Conservation (phyloP, 2,329 filamentous ascomycete genomes). For the Elsinoe perseae region DNA sequence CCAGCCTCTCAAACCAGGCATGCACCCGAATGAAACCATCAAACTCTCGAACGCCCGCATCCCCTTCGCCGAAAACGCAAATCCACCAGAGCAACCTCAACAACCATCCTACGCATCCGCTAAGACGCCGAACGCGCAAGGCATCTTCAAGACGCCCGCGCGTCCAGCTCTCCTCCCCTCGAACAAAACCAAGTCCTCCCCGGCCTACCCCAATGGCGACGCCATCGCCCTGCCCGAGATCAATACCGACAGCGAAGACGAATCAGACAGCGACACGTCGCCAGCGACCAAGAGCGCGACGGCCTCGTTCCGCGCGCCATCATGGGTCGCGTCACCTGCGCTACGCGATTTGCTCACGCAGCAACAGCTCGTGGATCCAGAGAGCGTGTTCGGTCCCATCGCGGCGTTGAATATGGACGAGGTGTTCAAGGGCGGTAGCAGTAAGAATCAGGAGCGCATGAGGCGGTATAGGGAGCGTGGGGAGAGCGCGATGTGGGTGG, state of each 20-base stretch:
- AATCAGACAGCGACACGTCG: conserved; percentile 53
- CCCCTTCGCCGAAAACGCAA: conserved; percentile 69
- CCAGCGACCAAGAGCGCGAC: conserved; percentile 37
- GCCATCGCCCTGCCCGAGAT: conserved; percentile 91
- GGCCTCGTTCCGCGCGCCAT: conserved; percentile 55
- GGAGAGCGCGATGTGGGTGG: conserved; percentile 90
- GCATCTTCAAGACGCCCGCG: conserved; percentile 59
- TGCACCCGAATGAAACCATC: conserved; percentile 73
- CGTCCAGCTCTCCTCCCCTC: conserved; percentile 42
- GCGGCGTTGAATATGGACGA: conserved; percentile 90
- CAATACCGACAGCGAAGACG: conserved; percentile 86
- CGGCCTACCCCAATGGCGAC: conserved; percentile 81
- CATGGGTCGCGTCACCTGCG: conserved; percentile 84
- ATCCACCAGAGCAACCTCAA: conserved; percentile 35
- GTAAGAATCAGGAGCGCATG: conserved; percentile 71
- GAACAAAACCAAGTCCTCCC: conserved; percentile 63
- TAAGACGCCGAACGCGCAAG: conserved; percentile 18
- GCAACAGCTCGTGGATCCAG: conserved; percentile 80
- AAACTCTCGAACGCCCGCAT: conserved; percentile 84
- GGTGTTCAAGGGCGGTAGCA: conserved; percentile 61
- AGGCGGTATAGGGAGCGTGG: conserved; percentile 86
- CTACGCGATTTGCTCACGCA: conserved; percentile 65
- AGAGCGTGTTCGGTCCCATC: conserved; percentile 81
- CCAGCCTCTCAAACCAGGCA: conserved; percentile 39
- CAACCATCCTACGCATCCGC: conserved; percentile 27